Evolutionary conservation across 2,329 filamentous ascomycete genomes (phyloP), one percentile per base, ranked within the genome.

Genomic region (Ceratocystis albifundus): DNA sequence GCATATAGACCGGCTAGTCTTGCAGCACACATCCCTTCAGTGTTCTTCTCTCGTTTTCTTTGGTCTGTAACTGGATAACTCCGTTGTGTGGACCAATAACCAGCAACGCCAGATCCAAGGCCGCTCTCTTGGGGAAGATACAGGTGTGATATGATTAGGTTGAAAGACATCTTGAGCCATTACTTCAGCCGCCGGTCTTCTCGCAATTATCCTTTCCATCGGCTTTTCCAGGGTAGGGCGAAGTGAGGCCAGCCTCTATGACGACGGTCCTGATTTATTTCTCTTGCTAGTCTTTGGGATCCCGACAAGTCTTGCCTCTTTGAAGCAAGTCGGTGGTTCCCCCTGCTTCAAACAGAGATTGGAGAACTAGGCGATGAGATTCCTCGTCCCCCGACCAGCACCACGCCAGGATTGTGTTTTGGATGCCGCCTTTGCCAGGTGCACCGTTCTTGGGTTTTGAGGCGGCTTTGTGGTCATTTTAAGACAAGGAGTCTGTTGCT

Each of bases 171-270:
- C 57, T 32, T 71, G 61, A 25, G 70, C 50, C n/a, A 72, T 69
- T 6, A 65, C 65, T 44, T 65, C 69, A 48, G 48, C 71, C 7
- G 69, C 69, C 8, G 72, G 65, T 44, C 69, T 65, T 61, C 67
- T 67, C 53, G 70, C 70, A 10, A 73, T 67, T 3, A 73, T 61
- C 17, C 70, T 66, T 65, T 73, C 70, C 7, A 73, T 69, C 1
- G 72, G 69, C 65, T 73, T 73, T n/a, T 71, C 68, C 1, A 74
- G 69, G 41, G 61, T 71, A 3, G 69, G 71, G 4, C 72, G 70
- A 15, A 73, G 69, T 59, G 70, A 71, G 46, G 73, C 73, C 2
- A 68, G 70, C 12, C 70, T 67, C 68, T 67, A 73, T 28, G 69
- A 69, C n/a, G 67, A 57, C 4, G 69, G 69, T 1, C 45, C 62